phyloP scores from a whole-genome alignment of 2,329 filamentous ascomycete species.

The Albophoma yamanashiensis region DNA sequence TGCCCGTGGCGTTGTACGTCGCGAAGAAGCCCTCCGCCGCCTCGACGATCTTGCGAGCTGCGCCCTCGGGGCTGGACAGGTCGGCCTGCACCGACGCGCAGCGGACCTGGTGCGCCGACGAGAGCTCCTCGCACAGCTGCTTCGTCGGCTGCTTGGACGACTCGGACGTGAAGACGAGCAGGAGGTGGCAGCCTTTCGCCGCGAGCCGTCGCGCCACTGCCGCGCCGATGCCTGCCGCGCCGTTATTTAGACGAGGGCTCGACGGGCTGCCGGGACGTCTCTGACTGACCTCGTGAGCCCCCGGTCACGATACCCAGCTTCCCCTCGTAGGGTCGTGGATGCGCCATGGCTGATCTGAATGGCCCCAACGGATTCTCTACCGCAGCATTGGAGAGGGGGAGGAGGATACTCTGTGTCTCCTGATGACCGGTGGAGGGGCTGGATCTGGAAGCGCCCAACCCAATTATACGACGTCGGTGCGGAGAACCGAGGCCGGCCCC shows the following conservation, averaged over 20 bases:
- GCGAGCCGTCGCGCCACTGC: constrained; percentile 47
- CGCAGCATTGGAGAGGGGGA: background rate
- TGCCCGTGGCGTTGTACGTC: constrained; percentile 9
- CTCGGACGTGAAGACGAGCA: constrained; percentile 50
- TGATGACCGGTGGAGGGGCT: background rate
- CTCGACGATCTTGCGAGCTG: constrained; percentile 16
- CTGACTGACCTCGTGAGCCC: constrained; percentile 19
- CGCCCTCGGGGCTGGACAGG: constrained; percentile 13
- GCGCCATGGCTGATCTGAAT: constrained; percentile 7
- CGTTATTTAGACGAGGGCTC: background rate
- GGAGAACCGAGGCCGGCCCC: background rate
- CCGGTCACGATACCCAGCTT: constrained; percentile 23
- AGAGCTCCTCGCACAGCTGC: constrained; percentile 35
- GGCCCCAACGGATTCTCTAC: background rate
- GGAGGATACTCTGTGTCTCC: background rate
- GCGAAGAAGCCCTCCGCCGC: constrained; percentile 16
- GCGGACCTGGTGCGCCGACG: constrained; percentile 27
- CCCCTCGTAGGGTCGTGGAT: constrained; percentile 15
- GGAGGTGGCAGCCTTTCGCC: constrained; percentile 46
- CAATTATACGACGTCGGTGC: background rate
- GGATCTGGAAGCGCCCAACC: background rate
- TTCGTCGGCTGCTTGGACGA: constrained; percentile 36
- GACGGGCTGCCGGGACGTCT: background rate
- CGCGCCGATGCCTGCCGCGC: constrained; percentile 36
- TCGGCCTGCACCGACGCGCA: constrained; percentile 18